These are phyloP conservation scores for Pittosporum tobira DNA, from an alignment of 129 eudicot species.

Conservation along the genomic window DNA sequence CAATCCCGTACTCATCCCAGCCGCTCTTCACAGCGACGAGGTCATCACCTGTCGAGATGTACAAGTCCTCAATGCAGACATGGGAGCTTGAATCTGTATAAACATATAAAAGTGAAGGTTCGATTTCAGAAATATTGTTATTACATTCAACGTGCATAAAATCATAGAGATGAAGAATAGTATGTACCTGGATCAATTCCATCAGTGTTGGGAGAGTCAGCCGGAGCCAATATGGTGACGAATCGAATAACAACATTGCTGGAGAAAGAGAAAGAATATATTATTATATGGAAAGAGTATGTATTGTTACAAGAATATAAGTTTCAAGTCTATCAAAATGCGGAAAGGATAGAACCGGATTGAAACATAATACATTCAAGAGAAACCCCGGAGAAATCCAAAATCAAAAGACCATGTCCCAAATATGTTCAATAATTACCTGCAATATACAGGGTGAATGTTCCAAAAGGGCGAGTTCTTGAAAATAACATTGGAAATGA, in stretches of 20 bases:
- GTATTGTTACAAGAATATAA: neutral
- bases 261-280: constrained; percentile 9
- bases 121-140: neutral
- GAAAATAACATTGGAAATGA: constrained; percentile 78
- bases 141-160: neutral
- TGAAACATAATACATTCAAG: neutral
- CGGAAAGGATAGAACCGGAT: neutral
- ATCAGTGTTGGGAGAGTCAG: constrained; percentile 90
- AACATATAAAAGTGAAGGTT: neutral
- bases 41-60: constrained; percentile 91
- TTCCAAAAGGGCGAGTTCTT: constrained; percentile 98
- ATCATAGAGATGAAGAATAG: neutral
- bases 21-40: constrained; percentile 89
- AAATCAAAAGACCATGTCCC: neutral
- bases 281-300: neutral
- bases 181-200: constrained; percentile 96
- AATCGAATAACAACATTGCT: constrained; percentile 81
- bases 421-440: constrained; percentile 33
- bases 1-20: constrained; percentile 95
- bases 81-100: constrained; percentile 83
- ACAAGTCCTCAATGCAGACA: constrained; percentile 95
- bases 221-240: constrained; percentile 86
- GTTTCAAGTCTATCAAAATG: neutral
- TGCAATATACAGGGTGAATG: constrained; percentile 96
- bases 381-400: neutral